Percentiles rank a stretch among this genome's conserved stretches.
phyloP scores from a whole-genome alignment of 2,329 filamentous ascomycete species.

The Diaporthe eres region DNA sequence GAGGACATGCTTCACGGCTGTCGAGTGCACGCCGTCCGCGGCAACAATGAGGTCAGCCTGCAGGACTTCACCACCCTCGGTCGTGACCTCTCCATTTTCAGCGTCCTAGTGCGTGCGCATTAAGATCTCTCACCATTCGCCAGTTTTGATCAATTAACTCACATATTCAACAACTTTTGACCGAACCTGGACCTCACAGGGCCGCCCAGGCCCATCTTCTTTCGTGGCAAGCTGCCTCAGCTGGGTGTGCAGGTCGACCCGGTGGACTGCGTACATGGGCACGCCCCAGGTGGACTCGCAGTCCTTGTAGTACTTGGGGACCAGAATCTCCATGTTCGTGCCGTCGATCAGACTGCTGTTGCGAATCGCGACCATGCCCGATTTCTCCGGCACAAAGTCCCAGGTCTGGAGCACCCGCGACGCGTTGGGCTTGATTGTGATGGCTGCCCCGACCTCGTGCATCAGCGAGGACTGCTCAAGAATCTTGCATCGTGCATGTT shows the following conservation, averaged over 20 bases:
- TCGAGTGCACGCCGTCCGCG: conserved; percentile 16
- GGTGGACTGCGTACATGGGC: conserved; percentile 28
- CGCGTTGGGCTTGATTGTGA: conserved; percentile 29
- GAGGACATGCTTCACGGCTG: conserved; percentile 26
- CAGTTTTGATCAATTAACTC: neutral
- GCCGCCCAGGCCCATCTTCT: neutral
- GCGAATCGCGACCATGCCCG: conserved; percentile 10
- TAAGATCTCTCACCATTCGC: accelerated
- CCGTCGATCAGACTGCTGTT: conserved; percentile 21
- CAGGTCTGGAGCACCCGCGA: conserved; percentile 10
- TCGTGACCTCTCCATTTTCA: conserved; percentile 19
- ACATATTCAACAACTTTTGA: conserved; percentile 25
- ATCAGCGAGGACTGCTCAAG: conserved; percentile 21
- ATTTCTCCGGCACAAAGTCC: conserved; percentile 6
- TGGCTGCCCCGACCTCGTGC: conserved; percentile 24
- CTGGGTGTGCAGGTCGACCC: conserved; percentile 30
- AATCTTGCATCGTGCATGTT: neutral
- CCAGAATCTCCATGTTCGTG: conserved; percentile 15
- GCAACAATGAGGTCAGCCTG: conserved; percentile 25
- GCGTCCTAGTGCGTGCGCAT: neutral
- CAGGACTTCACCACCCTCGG: neutral
- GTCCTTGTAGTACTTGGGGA: conserved; percentile 32
- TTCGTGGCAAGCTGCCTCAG: conserved; percentile 20
- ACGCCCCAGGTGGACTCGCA: conserved; percentile 11
- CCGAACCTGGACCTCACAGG: conserved; percentile 3